Evolutionary conservation across 2,329 filamentous ascomycete genomes (phyloP).

Genomic region (Geosmithia flava): DNA sequence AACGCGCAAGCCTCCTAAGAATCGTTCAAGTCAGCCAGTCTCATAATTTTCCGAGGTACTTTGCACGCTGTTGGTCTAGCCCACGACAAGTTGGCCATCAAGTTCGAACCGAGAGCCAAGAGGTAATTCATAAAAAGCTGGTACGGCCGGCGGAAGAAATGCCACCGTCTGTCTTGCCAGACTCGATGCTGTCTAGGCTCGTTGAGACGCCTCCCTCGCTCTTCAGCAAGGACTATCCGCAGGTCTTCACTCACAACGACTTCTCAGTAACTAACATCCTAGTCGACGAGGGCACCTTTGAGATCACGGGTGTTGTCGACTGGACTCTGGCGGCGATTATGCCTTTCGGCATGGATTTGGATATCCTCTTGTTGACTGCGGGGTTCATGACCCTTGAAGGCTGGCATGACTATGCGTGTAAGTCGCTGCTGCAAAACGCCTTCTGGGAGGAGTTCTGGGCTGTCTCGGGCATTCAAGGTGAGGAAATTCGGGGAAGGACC

Average conservation of each 20-base stretch:
- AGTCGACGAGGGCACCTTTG: conserved; percentile 9
- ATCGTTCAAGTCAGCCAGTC: not conserved
- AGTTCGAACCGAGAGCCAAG: conserved; percentile 5
- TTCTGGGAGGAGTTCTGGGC: conserved; percentile 17
- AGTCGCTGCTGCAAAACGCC: conserved; percentile 5
- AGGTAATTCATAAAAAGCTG: conserved; percentile 9
- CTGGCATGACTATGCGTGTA: conserved; percentile 14
- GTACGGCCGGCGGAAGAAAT: conserved; percentile 4
- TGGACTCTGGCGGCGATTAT: conserved; percentile 13
- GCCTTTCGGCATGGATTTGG: conserved; percentile 10
- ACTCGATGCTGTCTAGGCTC: conserved; percentile 6
- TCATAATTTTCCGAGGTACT: conserved; percentile 6
- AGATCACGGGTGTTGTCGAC: conserved; percentile 15
- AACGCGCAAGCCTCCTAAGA: not conserved
- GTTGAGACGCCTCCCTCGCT: conserved; percentile 10
- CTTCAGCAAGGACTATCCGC: conserved; percentile 13
- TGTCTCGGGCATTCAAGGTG: conserved; percentile 8
- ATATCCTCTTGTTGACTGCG: conserved; percentile 11
- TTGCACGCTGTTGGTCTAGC: conserved; percentile 11
- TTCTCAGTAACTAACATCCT: conserved; percentile 16
- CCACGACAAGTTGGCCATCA: conserved; percentile 2
- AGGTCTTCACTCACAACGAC: conserved; percentile 15
- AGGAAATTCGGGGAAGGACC: conserved; percentile 5
- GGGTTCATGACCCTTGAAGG: conserved; percentile 12
- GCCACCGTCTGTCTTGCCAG: conserved; percentile 3